Evolutionary conservation across 202 grass and related monocot species (phyloP), one percentile per base, ranked within the genome.

Genomic region (Brachypodium distachyon): DNA sequence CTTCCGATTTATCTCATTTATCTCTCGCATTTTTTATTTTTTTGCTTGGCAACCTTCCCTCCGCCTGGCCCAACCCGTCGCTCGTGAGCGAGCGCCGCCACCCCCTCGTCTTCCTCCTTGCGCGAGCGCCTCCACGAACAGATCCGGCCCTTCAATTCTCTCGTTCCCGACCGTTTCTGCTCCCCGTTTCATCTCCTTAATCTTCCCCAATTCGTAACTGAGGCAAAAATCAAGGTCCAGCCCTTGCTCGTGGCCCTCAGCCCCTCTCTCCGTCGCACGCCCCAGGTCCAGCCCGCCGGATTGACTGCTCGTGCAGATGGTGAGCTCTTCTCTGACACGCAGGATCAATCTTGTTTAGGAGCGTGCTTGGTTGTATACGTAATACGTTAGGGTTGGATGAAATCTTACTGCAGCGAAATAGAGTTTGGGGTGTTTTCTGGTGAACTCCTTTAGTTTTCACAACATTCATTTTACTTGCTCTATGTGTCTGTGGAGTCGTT

Each of bases 251-350:
- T 53, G 21, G 60, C 22, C 40, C 61, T 16, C 29, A 59, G 56
- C 28, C 56, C 55, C 55, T 60, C 29, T 18, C 56, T 4, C 21
- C 48, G n/a, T 73, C 34, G 29, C 28, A 5, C 67, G 9, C 49
- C 3, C 44, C 26, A 41, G 3, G 41, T 50, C 12, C 28, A 53
- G 7, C 13, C 11, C 26, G 61, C 27, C 21, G 16, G 42, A 36
- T 36, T 68, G 17, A n/a, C 14, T 12, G 19, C 27, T 62, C 26
- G 27, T 37, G 59, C 63, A 62, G 38, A 86, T 86, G 84, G 84
- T 86, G 68, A 61, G 64, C 12, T 64, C 34, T 62, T 18, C 16
- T 27, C 6, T 3, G 1, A 51, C 7, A 13, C 67, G 28, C 9
- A 40, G 14, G 23, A 26, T 38, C 14, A 46, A 28, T 48, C 39